Percentiles rank a stretch among this genome's conserved stretches.
phyloP scores from a whole-genome alignment of 208 protist genomes.

The Histomonas meleagridis region DNA sequence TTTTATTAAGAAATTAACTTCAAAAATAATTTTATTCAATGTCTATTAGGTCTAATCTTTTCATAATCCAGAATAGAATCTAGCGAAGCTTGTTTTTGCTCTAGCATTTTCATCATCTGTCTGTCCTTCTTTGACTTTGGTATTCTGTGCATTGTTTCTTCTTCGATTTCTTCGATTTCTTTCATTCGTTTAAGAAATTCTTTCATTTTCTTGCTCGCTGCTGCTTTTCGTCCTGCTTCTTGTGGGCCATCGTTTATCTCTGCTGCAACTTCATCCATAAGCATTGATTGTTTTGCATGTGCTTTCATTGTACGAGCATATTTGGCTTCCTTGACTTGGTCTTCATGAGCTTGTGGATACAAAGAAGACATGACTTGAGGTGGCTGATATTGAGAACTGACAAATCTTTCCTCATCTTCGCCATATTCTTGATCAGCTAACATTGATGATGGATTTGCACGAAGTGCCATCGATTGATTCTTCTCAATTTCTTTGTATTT shows the following conservation, averaged over 20 bases:
- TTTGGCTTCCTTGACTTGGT: neutral
- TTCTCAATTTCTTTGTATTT: slow-evolving; percentile 14
- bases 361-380: neutral
- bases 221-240: neutral
- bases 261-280: slow-evolving; percentile 1
- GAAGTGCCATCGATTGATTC: neutral
- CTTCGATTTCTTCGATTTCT: slow-evolving; percentile 33
- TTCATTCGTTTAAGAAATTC: neutral
- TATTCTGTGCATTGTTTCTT: neutral
- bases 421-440: neutral
- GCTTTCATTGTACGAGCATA: neutral
- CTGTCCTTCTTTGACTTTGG: neutral
- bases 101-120: neutral
- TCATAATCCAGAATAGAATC: neutral
- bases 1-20: too few relatives aligned
- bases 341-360: neutral
- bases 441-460: neutral
- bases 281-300: neutral
- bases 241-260: neutral
- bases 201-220: neutral
- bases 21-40: too few relatives aligned
- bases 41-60: too few relatives aligned
- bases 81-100: neutral
- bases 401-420: neutral
- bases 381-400: neutral